Percentiles rank a stretch among this genome's conserved stretches.
These are phyloP conservation scores for Astrothelium subdiscretum DNA, from an alignment of 495 filamentous ascomycete species.

Conservation along the genomic window DNA sequence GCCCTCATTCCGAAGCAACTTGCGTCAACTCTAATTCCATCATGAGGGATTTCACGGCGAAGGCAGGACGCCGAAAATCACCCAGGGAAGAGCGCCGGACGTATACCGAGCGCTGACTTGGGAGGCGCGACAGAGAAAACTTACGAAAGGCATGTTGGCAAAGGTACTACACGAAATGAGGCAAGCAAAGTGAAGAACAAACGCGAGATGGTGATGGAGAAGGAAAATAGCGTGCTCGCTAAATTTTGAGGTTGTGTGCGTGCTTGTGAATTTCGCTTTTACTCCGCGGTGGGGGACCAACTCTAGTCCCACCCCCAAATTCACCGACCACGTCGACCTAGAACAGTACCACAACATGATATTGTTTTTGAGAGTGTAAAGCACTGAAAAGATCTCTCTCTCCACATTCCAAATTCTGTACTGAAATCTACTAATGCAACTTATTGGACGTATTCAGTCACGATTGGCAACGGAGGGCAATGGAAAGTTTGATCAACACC, in stretches of 20 bases:
- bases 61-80: background rate
- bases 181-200: background rate
- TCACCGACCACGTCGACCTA: background rate
- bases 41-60: background rate
- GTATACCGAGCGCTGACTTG: background rate
- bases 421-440: too few species aligned
- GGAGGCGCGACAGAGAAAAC: slow-evolving; percentile 9
- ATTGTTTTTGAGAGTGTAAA: too few species aligned
- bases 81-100: background rate
- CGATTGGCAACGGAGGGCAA: background rate
- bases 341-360: background rate
- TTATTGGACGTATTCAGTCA: too few species aligned
- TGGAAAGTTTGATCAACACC: background rate
- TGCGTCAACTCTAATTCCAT: slow-evolving; percentile 63
- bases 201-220: background rate
- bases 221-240: background rate
- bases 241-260: background rate
- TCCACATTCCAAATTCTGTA: too few species aligned
- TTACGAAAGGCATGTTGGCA: slow-evolving; percentile 34
- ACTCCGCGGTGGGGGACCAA: background rate
- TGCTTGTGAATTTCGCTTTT: slow-evolving; percentile 1
- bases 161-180: background rate
- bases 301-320: too few species aligned
- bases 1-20: slow-evolving; percentile 85
- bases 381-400: too few species aligned